phyloP scores from a whole-genome alignment of 495 filamentous ascomycete genomes.

The Podospora anserina region DNA sequence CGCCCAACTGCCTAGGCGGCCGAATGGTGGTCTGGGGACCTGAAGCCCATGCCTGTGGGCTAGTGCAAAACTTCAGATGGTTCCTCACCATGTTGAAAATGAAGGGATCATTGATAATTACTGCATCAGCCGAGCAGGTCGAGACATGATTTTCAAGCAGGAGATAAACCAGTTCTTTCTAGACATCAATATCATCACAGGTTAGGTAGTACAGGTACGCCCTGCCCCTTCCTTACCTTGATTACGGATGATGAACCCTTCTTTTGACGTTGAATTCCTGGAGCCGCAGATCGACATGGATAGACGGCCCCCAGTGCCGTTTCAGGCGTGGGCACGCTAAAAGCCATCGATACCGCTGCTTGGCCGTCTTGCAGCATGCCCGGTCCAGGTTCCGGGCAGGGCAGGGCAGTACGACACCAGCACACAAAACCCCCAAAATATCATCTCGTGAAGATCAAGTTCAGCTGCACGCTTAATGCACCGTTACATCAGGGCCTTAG shows the following conservation, averaged over 20 bases:
- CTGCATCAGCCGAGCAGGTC: background rate
- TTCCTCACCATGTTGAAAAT: background rate
- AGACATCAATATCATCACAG: no score
- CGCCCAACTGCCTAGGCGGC: background rate
- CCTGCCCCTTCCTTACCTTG: no score
- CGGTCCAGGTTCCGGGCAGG: background rate
- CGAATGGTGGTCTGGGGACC: background rate
- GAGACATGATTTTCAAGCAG: background rate
- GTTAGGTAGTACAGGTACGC: no score
- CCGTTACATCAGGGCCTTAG: background rate
- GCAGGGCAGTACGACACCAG: background rate
- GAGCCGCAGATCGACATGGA: constrained; percentile 4
- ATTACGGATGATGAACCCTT: background rate
- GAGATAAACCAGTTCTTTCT: no score
- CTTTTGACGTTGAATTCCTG: background rate
- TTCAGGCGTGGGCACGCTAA: background rate
- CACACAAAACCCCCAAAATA: constrained; percentile 4
- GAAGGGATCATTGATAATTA: background rate
- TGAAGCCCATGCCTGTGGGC: background rate
- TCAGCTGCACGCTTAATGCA: background rate
- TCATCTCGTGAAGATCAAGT: background rate
- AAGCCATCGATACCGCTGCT: background rate
- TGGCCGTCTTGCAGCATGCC: background rate
- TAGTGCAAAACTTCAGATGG: background rate
- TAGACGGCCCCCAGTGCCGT: constrained; percentile 1